Evolutionary conservation across 2,329 filamentous ascomycete genomes (phyloP), one percentile per base, ranked within the genome.

Genomic region (Aspergillus viridinutans): DNA sequence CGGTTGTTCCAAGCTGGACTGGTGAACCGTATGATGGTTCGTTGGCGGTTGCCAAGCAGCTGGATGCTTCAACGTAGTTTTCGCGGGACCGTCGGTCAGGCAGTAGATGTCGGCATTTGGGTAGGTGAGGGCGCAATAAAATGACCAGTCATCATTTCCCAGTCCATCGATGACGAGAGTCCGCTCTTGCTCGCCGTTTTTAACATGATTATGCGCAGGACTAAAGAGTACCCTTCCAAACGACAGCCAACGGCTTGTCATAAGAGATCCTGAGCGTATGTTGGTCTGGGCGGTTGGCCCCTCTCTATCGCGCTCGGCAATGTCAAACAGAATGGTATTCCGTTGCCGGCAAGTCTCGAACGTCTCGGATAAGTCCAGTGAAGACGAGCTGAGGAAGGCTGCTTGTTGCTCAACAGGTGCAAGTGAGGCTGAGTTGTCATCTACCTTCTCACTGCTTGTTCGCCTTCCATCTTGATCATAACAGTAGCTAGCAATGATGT

Each of bases 61-160:
- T n/a, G 74, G 73, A 53, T 78, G 70, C 32, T 67, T 69, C 51
- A 66, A 68, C 8, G 63, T 64, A 1, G 71, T 64, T 4, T 71
- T 69, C 14, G 68, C 63, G 4, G 69, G 70, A 21, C 72, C 71
- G 29, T 72, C 66, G 28, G 67, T 73, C 32, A 81, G 65, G 53
- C 73, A 77, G 63, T 80, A 79, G 3, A 81, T 71, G 23, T 73
- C 72, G 0, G 77, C 76, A 55, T 72, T 70, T 5, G 76, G 75
- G 54, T 80, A 80, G 1, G 77, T 79, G 50, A 80, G 67, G 14
- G 78, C 76, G 62, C 78, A 80, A 61, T 81, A 80, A 61, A 79
- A 80, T 8, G 78, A 80, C 78, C 78, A 81, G 57, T 81, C 78
- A 54, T 80, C 77, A 53, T 80, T 80, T n/a, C 77, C 78, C 20